Percentiles rank a stretch among this genome's conserved stretches.
Conservation (phyloP, 495 filamentous ascomycete species). For the Hypoxylon fragiforme region DNA sequence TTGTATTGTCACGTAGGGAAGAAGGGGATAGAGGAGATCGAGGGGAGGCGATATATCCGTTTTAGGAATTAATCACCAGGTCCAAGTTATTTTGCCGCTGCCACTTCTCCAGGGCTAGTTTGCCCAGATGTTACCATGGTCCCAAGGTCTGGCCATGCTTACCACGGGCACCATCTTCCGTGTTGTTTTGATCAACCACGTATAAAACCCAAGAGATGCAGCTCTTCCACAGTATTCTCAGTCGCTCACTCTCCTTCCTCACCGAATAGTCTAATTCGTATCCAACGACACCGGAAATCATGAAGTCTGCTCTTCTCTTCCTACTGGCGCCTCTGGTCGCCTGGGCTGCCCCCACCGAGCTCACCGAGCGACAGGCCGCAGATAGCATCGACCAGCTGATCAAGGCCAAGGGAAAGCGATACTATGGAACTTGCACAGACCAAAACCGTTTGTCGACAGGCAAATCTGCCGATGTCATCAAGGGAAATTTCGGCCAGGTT, state of each 20-base stretch:
- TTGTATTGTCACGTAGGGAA: conserved; percentile 12
- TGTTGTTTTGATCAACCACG: conserved; percentile 4
- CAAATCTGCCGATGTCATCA: conserved; percentile 58
- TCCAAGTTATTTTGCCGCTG: conserved; percentile 30
- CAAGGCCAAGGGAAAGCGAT: conserved; percentile 63
- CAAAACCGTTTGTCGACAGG: conserved; percentile 54
- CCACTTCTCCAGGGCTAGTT: conserved; percentile 8
- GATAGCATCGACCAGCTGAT: conserved; percentile 58
- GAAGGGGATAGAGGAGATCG: conserved; percentile 2
- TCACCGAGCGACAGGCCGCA: conserved; percentile 44
- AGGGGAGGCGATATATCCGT: conserved; percentile 20
- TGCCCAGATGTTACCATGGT: conserved; percentile 17
- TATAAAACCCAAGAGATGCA: conserved; percentile 22
- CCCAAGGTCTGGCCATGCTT: conserved; percentile 19
- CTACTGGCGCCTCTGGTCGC: conserved; percentile 42
- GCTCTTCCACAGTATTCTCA: conserved; percentile 5
- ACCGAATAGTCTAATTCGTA: neutral
- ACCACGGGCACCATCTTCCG: conserved; percentile 26
- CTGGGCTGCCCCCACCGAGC: conserved; percentile 36
- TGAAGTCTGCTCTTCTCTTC: conserved; percentile 47
- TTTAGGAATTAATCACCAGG: conserved; percentile 27
- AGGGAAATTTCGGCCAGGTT: conserved; percentile 63
- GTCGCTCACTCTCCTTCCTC: conserved; percentile 1
- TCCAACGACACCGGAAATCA: conserved; percentile 30
- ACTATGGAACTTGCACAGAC: conserved; percentile 61